Conservation (phyloP, 129 eudicot genomes). For the Chrysanthemum seticuspe region DNA sequence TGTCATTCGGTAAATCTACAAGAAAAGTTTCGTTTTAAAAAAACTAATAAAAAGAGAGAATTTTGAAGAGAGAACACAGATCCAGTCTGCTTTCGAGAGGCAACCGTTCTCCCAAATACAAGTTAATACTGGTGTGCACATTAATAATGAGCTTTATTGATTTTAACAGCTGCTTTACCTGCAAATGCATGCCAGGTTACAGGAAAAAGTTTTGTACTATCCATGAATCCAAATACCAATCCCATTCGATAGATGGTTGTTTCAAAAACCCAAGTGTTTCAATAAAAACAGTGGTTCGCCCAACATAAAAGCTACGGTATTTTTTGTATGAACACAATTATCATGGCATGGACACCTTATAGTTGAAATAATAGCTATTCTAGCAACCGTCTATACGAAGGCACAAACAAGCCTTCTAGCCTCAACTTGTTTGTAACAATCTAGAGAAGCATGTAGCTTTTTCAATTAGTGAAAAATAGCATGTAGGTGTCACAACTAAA, state of each 20-base stretch:
- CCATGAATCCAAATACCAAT: conserved; percentile 8
- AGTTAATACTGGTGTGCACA: not conserved
- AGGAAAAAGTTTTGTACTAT: not conserved
- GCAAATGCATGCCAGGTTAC: not conserved
- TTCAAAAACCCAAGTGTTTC: not conserved
- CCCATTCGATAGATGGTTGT: not conserved
- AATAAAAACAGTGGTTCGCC: not conserved
- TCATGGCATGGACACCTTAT: not conserved
- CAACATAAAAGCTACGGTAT: not conserved
- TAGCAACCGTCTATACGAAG: not conserved
- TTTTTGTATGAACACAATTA: not conserved
- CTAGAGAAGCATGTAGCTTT: too few species aligned
- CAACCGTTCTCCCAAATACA: too few species aligned
- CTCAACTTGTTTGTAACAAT: too few species aligned
- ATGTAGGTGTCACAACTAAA: not conserved
- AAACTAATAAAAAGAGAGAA: not conserved
- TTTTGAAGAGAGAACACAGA: not conserved
- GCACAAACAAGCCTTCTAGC: too few species aligned
- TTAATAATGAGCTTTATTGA: not conserved
- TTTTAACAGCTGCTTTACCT: not conserved
- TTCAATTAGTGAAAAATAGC: too few species aligned
- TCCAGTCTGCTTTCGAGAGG: too few species aligned
- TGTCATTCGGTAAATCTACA: conserved; percentile 68
- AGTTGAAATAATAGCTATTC: not conserved
- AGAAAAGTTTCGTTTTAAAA: not conserved